A percentile compares a stretch with the other conserved stretches of the same genome.
Evolutionary conservation across 306 rosid species (phyloP).

Genomic region (Castanospermum australe): DNA sequence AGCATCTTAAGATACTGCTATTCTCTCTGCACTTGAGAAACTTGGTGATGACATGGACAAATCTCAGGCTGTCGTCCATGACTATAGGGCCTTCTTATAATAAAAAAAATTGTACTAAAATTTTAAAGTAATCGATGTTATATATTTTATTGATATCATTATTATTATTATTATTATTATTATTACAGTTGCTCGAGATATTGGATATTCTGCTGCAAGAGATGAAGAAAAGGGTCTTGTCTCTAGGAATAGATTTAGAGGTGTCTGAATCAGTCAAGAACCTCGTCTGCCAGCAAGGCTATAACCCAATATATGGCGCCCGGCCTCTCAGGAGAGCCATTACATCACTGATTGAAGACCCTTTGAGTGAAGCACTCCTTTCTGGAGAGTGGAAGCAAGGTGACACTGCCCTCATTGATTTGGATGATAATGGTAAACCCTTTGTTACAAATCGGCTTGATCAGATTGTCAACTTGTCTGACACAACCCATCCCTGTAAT

Average conservation of each 20-base stretch:
- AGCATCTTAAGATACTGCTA: neutral
- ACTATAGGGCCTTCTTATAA: neutral
- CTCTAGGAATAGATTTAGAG: conserved; percentile 58
- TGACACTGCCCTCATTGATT: conserved; percentile 64
- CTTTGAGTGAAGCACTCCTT: conserved; percentile 72
- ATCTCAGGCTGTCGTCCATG: neutral
- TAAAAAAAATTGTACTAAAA: neutral
- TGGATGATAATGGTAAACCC: conserved; percentile 73
- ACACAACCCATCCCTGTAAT: conserved; percentile 30
- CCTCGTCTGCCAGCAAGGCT: conserved; percentile 66
- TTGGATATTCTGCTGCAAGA: conserved; percentile 65
- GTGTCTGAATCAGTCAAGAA: conserved; percentile 74
- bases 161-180: neutral
- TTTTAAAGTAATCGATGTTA: neutral
- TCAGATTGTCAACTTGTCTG: conserved; percentile 50
- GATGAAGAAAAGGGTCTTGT: conserved; percentile 56
- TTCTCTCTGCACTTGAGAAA: neutral
- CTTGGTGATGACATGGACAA: neutral
- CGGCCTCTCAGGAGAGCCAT: conserved; percentile 79
- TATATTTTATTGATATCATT: conserved; percentile 1
- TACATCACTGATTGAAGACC: conserved; percentile 65
- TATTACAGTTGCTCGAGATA: conserved; percentile 69
- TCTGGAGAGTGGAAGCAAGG: conserved; percentile 62
- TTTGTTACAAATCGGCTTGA: conserved; percentile 51
- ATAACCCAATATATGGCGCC: conserved; percentile 73